Base-by-base conservation (phyloP, 1,284 basidiomycete species). In the Exsudoporus floridanus region DNA sequence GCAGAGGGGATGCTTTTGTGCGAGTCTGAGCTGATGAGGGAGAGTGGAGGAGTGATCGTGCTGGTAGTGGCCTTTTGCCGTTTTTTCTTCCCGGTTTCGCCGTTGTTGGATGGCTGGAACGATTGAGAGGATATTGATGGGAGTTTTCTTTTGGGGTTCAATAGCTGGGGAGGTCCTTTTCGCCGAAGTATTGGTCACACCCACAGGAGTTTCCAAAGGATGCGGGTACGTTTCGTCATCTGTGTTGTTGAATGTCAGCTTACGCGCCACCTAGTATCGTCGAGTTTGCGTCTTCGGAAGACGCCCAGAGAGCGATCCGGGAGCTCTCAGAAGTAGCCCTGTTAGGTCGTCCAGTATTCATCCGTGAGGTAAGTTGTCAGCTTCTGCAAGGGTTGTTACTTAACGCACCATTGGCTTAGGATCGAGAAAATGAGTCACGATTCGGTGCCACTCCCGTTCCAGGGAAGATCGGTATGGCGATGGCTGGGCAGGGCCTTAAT, bases 111-210 rank as follows among this genome's bases (percentile, higher is more conserved):
- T 78, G 80, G 79, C 66, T 67, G 70, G 80, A 85, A 82, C 78
- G 52, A 69, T 52, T 78, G 81, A 81, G 83, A 85, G 85, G 85
- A 88, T 83, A 88, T 88, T 90, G 83, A 89, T 87, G 81, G 84
- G 84, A 83, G 82, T 80, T 88, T 85, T 90, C 75, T 73, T 77
- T 82, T 85, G 83, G 82, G 83, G 82, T 77, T 83, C 80, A 80
- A 79, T 83, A 94, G 92, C 90, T 88, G 92, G 92, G 77, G 90
- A 95, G 79, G 94, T 98, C 69, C 87, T 96, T 71, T 98, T 98
- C 83, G 92, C 96, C 79, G 96, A 99, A 83, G 94, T 99, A 60
- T 84, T 99, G 66, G 80, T 94, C 61, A 96, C 96, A 9, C 96
- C 96, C 9, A 95, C 92, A 36, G 96, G 96, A 52, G 85, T 95